phyloP scores from a whole-genome alignment of 176 grass and related monocot species.

The Eremochloa ophiuroides region DNA sequence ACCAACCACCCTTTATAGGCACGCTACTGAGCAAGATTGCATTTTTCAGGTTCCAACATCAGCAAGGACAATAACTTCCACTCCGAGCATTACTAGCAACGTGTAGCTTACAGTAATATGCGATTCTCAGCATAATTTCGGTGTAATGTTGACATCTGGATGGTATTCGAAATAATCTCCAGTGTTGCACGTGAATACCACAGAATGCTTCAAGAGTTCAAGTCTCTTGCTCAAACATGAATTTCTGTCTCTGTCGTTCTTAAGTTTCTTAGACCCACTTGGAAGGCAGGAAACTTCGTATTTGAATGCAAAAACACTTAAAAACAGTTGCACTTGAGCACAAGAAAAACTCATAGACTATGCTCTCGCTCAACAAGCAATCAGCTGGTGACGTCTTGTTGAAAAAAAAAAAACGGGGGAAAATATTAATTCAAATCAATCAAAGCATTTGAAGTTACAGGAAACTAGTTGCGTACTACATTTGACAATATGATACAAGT shows the following conservation, averaged over 20 bases:
- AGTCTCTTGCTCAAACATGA: constrained; percentile 29
- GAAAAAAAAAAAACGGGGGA: background rate
- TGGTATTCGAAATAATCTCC: constrained; percentile 15
- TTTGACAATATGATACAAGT: background rate
- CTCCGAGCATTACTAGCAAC: constrained; percentile 13
- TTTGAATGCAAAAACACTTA: constrained; percentile 20
- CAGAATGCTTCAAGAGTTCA: constrained; percentile 26
- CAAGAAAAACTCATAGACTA: background rate
- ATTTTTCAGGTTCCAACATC: constrained; percentile 33
- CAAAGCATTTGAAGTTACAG: constrained; percentile 5
- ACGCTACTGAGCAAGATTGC: constrained; percentile 42
- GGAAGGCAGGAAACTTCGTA: background rate
- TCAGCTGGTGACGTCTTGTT: background rate
- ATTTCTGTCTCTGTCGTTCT: constrained; percentile 5
- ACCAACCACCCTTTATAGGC: constrained; percentile 24
- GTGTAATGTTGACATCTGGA: background rate
- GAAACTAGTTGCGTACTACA: background rate
- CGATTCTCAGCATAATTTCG: background rate
- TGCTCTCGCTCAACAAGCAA: background rate
- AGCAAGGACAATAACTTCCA: constrained; percentile 18
- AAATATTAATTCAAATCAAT: background rate
- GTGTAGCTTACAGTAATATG: constrained; percentile 5
- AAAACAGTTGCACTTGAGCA: constrained; percentile 27
- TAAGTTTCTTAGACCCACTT: constrained; percentile 10
- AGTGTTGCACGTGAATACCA: background rate